phyloP scores from a whole-genome alignment of 805 yeast genomes.

The Suhomyces pyralidae region DNA sequence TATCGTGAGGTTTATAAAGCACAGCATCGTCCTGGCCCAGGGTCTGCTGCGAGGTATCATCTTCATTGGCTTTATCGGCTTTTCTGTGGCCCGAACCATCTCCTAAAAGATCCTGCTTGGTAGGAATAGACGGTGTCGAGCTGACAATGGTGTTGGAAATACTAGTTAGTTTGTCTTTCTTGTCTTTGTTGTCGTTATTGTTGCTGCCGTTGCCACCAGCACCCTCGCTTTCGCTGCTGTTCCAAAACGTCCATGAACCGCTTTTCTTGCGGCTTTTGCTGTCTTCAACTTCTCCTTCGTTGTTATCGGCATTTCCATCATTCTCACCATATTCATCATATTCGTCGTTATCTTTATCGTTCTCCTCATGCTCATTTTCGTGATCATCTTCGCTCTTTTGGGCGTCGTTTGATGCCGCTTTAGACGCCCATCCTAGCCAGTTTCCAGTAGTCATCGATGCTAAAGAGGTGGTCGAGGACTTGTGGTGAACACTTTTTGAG shows the following conservation, averaged over 20 bases:
- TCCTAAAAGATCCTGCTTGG: slow-evolving; percentile 13
- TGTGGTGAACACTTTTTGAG: slow-evolving; percentile 9
- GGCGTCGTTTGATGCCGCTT: slow-evolving; percentile 17
- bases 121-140: slow-evolving; percentile 29
- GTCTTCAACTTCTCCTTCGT: slow-evolving; percentile 33
- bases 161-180: slow-evolving; percentile 10
- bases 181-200: slow-evolving; percentile 6
- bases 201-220: slow-evolving; percentile 7
- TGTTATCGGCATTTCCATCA: slow-evolving; percentile 7
- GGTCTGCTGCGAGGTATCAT: slow-evolving; percentile 2
- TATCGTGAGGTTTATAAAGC: slow-evolving; percentile 41
- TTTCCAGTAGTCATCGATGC: slow-evolving; percentile 22
- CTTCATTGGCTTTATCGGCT: not conserved
- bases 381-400: slow-evolving; percentile 9
- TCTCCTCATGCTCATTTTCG: slow-evolving; percentile 16
- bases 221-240: slow-evolving; percentile 7
- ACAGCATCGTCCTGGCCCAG: slow-evolving; percentile 37
- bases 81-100: not conserved
- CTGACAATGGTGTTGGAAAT: slow-evolving; percentile 28
- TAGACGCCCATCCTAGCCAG: slow-evolving; percentile 27
- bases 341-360: slow-evolving; percentile 20
- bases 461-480: slow-evolving; percentile 22
- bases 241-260: slow-evolving; percentile 39
- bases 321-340: slow-evolving; percentile 19
- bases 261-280: slow-evolving; percentile 20